Evolutionary conservation across 2,329 filamentous ascomycete genomes (phyloP), one percentile per base, ranked within the genome.

Genomic region (Venturia pyrina): DNA sequence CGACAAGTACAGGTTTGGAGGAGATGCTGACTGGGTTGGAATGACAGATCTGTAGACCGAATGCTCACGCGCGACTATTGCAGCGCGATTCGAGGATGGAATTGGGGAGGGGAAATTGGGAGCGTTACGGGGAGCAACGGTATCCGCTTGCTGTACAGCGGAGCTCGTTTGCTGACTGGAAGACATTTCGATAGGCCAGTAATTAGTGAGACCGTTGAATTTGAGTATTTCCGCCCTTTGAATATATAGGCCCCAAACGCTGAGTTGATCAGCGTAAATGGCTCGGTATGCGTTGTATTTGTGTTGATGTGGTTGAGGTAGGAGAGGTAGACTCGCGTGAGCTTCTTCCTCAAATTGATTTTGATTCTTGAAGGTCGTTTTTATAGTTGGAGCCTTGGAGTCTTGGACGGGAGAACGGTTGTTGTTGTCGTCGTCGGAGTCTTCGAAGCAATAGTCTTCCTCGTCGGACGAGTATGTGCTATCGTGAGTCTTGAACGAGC

Each of bases 211-310:
- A 0, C 78, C 78, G 62, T 82, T 81, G 66, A 83, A 82, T 69
- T 86, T 86, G 34, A 86, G 76, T 1, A 88, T 76, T 72, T 88
- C 85, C 17, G 82, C 81, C 62, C 81, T 79, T 68, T 83, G 77
- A 28, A 83, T 78, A 15, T 80, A 75, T 13, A 88, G 69, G 15
- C 80, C 80, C 85, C 85, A 87, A 10, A 82, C 79, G n/a, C 80
- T 81, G 5, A 88, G 77, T 65, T 85, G 76, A 61, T 85, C 76
- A 3, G 85, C 83, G 72, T 88, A 88, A 57, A 80, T 77, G 63
- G 78, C 74, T 53, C 84, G 80, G 75, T 86, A 88, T 1, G 79
- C 76, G 7, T 74, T 75, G 69, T 82, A 83, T 56, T 82, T 75
- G 69, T 73, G 74, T 24, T 79, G 77, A 57, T 82, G 78, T 11